Percentiles rank a stretch among this genome's conserved stretches.
Conservation (phyloP, 2,329 filamentous ascomycete genomes). For the Aspergillus unguis region DNA sequence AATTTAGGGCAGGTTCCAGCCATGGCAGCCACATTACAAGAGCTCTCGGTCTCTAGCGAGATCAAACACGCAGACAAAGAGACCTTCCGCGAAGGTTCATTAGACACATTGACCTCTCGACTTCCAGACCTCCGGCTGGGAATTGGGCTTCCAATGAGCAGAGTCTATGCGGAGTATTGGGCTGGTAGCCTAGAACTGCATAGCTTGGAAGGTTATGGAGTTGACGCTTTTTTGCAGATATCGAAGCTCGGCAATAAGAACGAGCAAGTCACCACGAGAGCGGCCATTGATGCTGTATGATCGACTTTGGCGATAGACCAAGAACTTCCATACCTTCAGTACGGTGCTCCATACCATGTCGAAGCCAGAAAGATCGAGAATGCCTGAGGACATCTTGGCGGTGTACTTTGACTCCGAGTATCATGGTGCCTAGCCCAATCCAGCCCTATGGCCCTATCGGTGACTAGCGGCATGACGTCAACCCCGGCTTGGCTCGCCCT, state of each 20-base stretch:
- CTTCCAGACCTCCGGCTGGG: constrained; percentile 84
- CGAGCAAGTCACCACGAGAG: constrained; percentile 78
- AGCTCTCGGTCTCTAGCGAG: constrained; percentile 56
- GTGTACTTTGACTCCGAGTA: background rate
- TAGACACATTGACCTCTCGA: constrained; percentile 75
- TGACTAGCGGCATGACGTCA: constrained; percentile 20
- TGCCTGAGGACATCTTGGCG: background rate
- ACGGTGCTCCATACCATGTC: too few species aligned
- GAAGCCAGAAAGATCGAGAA: background rate
- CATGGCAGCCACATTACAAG: constrained; percentile 90
- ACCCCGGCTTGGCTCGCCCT: too few species aligned
- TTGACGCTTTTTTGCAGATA: constrained; percentile 93
- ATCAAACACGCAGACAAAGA: constrained; percentile 30
- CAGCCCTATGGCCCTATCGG: constrained; percentile 1
- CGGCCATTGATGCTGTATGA: constrained; percentile 72
- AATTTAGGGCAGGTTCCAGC: constrained; percentile 85
- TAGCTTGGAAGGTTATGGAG: constrained; percentile 90
- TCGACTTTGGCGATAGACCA: background rate
- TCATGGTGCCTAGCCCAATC: background rate
- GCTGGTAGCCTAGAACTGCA: constrained; percentile 87
- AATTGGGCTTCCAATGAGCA: constrained; percentile 88
- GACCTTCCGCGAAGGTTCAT: constrained; percentile 58
- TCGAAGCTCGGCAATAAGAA: constrained; percentile 97
- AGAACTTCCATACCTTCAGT: too few species aligned
- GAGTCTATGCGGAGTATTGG: constrained; percentile 98